Conservation (phyloP, 257 asterid species). For the Primulina tabacum region DNA sequence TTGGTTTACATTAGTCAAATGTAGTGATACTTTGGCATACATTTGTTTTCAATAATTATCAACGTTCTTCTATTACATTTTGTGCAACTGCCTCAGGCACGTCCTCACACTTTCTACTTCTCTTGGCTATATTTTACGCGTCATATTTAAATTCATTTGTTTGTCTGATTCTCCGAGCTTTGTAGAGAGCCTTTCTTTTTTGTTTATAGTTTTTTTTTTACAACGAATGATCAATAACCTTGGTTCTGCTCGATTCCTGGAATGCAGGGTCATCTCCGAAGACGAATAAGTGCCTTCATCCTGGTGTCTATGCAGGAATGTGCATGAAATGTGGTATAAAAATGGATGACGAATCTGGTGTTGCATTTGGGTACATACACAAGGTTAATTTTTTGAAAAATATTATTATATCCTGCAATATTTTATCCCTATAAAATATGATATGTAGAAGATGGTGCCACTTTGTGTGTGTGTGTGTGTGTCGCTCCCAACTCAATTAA, state of each 20-base stretch:
- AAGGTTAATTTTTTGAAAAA: conserved; percentile 46
- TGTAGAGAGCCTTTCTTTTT: conserved; percentile 2
- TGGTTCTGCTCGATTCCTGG: not conserved
- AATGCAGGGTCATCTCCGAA: conserved; percentile 38
- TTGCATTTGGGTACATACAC: conserved; percentile 77
- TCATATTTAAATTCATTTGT: not conserved
- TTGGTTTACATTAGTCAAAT: not conserved
- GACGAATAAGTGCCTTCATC: conserved; percentile 58
- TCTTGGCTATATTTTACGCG: not conserved
- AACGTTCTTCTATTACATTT: not conserved
- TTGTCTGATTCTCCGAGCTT: not conserved
- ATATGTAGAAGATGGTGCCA: not conserved
- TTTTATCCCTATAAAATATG: not conserved
- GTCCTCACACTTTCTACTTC: not conserved
- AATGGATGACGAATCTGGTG: conserved; percentile 71
- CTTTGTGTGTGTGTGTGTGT: not conserved
- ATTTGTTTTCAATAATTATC: not conserved
- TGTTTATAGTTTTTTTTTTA: not conserved
- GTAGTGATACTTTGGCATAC: not conserved
- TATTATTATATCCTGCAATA: conserved; percentile 1
- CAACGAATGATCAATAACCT: not conserved
- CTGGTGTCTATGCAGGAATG: conserved; percentile 83
- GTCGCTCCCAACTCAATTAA: not conserved
- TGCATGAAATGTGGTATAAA: conserved; percentile 73
- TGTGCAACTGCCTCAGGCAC: not conserved